These are phyloP conservation scores for Mycena amicta DNA, from an alignment of 768 basidiomycete species.

Conservation along the genomic window DNA sequence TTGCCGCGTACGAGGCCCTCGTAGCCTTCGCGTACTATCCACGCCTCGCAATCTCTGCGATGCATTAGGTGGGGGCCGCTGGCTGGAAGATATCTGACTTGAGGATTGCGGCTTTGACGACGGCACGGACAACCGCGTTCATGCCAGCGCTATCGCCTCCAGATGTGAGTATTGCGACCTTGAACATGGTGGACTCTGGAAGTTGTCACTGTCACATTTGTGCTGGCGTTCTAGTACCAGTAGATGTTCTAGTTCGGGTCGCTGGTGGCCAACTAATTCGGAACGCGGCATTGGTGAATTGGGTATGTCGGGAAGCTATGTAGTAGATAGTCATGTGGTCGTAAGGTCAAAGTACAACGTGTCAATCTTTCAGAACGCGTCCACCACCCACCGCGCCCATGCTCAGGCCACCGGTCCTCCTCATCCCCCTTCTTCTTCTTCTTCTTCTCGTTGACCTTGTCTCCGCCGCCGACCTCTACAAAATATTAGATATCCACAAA, in stretches of 20 bases:
- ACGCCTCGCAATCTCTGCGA: slow-evolving; percentile 89
- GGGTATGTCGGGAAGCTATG: too few species aligned
- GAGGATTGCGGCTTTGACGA: slow-evolving; percentile 90
- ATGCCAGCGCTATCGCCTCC: slow-evolving; percentile 98
- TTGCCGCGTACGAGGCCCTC: slow-evolving; percentile 98
- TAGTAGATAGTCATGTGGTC: slow-evolving; percentile 4
- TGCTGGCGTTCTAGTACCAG: neutral
- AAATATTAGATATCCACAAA: slow-evolving; percentile 74
- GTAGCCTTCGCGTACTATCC: slow-evolving; percentile 97
- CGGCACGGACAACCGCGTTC: slow-evolving; percentile 93
- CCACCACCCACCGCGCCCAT: slow-evolving; percentile 27
- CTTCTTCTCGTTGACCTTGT: slow-evolving; percentile 37
- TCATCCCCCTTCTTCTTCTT: slow-evolving; percentile 41
- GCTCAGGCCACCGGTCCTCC: slow-evolving; percentile 35
- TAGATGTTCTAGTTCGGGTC: too few species aligned
- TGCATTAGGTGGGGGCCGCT: slow-evolving; percentile 1
- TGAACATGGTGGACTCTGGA: slow-evolving; percentile 48
- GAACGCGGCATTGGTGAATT: too few species aligned
- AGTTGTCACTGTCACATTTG: neutral
- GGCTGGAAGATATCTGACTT: slow-evolving; percentile 53
- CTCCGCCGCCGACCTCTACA: slow-evolving; percentile 77
- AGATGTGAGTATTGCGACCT: slow-evolving; percentile 91
- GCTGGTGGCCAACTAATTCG: too few species aligned
- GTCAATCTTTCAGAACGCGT: slow-evolving; percentile 14
- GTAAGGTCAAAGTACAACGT: slow-evolving; percentile 14